Base-by-base conservation (phyloP, 768 basidiomycete genomes). In the Strobilomyces confusus region DNA sequence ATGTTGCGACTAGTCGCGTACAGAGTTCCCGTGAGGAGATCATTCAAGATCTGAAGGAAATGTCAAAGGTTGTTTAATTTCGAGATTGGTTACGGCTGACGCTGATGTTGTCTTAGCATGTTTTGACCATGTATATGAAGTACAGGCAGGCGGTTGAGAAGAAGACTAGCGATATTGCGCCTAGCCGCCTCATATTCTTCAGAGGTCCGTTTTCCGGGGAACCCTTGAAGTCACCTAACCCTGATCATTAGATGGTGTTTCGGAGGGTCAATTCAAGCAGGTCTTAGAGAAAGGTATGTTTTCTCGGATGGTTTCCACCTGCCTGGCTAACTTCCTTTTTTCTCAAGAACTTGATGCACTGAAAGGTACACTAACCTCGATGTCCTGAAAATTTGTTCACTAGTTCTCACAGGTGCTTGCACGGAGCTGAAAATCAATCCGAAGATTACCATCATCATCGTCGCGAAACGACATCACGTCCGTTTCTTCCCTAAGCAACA, bases 181-280 rank as follows among this genome's bases (percentile, higher is more conserved):
- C 87, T 3, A 82, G 80, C 57, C 80, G 87, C 3, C 81, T 91
- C 48, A 81, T 91, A 49, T 88, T 89, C 69, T 91, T 84, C 64
- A 80, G 87, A 55, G 85, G 86, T 86, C 56, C n/a, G 68, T 48
- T 41, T 50, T 23, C 9, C 15, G 15, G 19, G 23, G 7, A 40
- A n/a, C 12, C 14, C 12, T 57, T 22, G 37, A 47, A 46, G 32
- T 22, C 19, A 19, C 20, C 52, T 54, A 26, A 58, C 17, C 54
- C 40, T 46, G n/a, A 49, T 17, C 33, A 19, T 44, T 46, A 76
- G 79, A 81, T 44, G 80, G 80, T 57, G 79, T 81, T 26, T 80
- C 79, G n/a, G 79, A 80, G 60, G 79, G 79, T 14, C 80, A 80
- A 52, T 80, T 80, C 63, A 61, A 63, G 52, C 67, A 69, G 5